Base-by-base conservation (phyloP, 2,329 filamentous ascomycete species). In the Amesomyces nigricolor region DNA sequence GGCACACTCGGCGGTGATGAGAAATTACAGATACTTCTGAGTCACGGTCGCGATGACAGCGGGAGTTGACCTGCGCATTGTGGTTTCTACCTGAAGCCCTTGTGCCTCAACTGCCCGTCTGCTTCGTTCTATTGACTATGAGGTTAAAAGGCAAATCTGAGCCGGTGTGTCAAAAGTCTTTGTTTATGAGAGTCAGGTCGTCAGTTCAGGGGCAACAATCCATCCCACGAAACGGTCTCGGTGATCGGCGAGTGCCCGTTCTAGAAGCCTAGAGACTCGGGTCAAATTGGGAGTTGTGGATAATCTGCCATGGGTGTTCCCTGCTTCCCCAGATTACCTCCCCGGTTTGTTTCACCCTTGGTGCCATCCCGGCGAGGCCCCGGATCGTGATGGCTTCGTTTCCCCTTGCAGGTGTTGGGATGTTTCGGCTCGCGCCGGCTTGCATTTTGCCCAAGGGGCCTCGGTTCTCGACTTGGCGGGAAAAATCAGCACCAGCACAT, bases 21-120 rank as follows among this genome's bases (percentile, higher is more conserved):
- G 73, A 73, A 67, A 65, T 43, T 72, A 73, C 85, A 88, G 85
- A 88, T 88, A 88, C 85, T 88, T 84, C 84, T 78, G 83, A 88
- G 79, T 75, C 71, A 63, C 70, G 70, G 62, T 61, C 62, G 54
- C 58, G 59, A 61, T 56, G 44, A 7, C 52, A 58, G 58, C 53
- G 55, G 49, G 22, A 22, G 39, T 46, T 30, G 48, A 54, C 32
- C 19, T 55, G 55, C 54, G 58, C 62, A 65, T 56, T 73, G 78
- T 71, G 79, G 82, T 80, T 72, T 63, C 55, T 70, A 68, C 66
- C 64, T 65, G 69, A 72, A 79, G 78, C 78, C 78, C 78, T 72
- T 56, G 65, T 65, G 63, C 58, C 57, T 56, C 26, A 58, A 59
- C 53, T 53, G 57, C 58, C 59, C 30, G 59, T 59, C 60, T 63